Percentiles rank a stretch among this genome's conserved stretches.
Evolutionary conservation across 2,329 filamentous ascomycete species (phyloP).

Genomic region (Penicillium digitatum): DNA sequence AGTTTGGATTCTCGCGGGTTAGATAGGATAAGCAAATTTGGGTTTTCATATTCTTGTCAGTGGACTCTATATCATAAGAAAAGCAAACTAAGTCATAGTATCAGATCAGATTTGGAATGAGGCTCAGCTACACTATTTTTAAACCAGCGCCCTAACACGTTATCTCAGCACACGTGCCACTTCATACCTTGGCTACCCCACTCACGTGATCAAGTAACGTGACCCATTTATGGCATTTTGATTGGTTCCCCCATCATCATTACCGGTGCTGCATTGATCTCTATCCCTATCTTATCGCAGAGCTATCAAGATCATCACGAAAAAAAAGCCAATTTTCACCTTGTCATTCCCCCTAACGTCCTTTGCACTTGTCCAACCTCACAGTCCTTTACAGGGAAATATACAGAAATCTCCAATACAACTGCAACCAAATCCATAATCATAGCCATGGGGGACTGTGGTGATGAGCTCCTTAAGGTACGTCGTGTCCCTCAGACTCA

Average conservation of each 20-base stretch:
- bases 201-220: not conserved
- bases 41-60: not conserved
- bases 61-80: no score
- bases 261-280: not conserved
- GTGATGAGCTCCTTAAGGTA: not conserved
- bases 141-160: not conserved
- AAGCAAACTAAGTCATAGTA: not conserved
- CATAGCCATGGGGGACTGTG: not conserved
- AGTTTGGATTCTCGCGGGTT: not conserved
- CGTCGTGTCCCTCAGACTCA: not conserved
- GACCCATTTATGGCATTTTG: not conserved
- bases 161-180: not conserved
- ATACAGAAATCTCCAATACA: not conserved
- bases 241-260: not conserved
- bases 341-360: not conserved
- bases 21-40: not conserved
- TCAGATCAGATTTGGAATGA: not conserved
- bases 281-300: not conserved
- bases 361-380: not conserved
- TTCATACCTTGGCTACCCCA: not conserved
- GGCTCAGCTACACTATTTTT: not conserved
- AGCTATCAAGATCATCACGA: not conserved
- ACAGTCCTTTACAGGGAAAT: not conserved
- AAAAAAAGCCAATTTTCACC: conserved; percentile 4
- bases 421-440: not conserved